These are phyloP conservation scores for Rhodotorula sp. DNA, from an alignment of 1,284 basidiomycete species.

Conservation along the genomic window DNA sequence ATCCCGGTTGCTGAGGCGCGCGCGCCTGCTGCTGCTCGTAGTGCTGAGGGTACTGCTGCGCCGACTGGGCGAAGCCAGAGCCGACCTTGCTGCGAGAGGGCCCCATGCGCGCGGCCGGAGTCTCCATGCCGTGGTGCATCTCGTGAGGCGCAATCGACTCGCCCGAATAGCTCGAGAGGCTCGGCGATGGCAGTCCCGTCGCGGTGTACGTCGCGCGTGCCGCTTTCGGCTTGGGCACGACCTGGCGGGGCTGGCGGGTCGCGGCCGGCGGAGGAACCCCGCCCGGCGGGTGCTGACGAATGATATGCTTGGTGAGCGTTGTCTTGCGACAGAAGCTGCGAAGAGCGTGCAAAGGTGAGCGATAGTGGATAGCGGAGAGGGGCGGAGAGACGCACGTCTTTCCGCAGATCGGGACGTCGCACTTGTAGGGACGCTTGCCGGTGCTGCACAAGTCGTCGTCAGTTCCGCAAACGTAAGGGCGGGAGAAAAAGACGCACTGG, in stretches of 20 bases:
- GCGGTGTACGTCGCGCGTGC: background rate
- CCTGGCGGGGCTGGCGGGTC: too few species aligned
- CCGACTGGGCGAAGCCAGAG: too few species aligned
- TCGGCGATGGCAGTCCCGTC: background rate
- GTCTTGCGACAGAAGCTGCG: slow-evolving; percentile 53
- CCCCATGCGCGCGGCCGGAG: background rate
- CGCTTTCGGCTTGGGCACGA: background rate
- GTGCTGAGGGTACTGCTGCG: background rate
- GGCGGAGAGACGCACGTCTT: slow-evolving; percentile 37
- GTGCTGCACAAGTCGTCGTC: slow-evolving; percentile 39
- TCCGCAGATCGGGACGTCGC: slow-evolving; percentile 42
- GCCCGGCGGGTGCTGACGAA: slow-evolving; percentile 47
- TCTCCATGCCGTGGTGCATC: background rate
- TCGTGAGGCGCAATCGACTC: background rate
- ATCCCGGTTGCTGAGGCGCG: background rate
- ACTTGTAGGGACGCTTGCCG: slow-evolving; percentile 52
- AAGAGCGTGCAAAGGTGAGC: background rate
- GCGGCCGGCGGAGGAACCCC: too few species aligned
- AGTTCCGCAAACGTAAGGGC: background rate
- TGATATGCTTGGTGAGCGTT: slow-evolving; percentile 54
- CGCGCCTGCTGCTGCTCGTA: background rate
- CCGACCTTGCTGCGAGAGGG: too few species aligned
- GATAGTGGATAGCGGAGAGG: background rate
- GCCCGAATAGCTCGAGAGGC: background rate
- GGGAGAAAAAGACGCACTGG: slow-evolving; percentile 38